These are phyloP conservation scores for Suillus subaureus DNA, from an alignment of 768 basidiomycete genomes.

Conservation along the genomic window DNA sequence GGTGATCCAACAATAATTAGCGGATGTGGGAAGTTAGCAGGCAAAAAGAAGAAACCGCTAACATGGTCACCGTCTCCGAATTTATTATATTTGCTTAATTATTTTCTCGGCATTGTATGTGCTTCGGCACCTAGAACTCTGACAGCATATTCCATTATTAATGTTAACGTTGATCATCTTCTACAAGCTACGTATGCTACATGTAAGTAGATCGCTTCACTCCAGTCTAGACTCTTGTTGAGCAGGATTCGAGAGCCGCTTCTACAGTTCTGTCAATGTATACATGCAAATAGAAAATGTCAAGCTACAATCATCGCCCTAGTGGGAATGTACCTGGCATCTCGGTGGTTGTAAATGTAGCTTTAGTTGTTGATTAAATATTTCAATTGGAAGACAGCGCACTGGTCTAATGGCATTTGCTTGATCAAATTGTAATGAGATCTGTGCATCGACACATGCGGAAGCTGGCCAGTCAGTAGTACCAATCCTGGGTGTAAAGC, in stretches of 20 bases:
- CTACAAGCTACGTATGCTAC: background rate
- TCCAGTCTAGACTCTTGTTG: background rate
- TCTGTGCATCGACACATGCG: background rate
- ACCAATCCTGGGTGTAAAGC: background rate
- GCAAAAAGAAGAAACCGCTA: constrained; percentile 17
- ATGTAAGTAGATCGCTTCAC: background rate
- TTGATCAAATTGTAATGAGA: background rate
- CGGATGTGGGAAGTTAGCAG: constrained; percentile 21
- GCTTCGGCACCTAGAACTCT: constrained; percentile 19
- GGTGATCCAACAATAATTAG: constrained; percentile 28
- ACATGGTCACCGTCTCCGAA: constrained; percentile 13
- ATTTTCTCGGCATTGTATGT: constrained; percentile 7
- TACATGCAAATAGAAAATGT: background rate
- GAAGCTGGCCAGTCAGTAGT: background rate
- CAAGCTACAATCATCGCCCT: background rate
- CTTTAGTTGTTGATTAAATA: background rate
- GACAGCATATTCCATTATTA: background rate
- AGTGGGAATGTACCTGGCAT: constrained; percentile 6
- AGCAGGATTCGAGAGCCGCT: background rate
- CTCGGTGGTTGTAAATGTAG: background rate
- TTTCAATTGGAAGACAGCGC: background rate
- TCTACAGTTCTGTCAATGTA: background rate
- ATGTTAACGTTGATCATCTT: background rate
- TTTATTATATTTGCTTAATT: constrained; percentile 18
- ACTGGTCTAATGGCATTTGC: background rate